Base-by-base conservation (phyloP, 495 filamentous ascomycete genomes). In the Xylaria sp. region DNA sequence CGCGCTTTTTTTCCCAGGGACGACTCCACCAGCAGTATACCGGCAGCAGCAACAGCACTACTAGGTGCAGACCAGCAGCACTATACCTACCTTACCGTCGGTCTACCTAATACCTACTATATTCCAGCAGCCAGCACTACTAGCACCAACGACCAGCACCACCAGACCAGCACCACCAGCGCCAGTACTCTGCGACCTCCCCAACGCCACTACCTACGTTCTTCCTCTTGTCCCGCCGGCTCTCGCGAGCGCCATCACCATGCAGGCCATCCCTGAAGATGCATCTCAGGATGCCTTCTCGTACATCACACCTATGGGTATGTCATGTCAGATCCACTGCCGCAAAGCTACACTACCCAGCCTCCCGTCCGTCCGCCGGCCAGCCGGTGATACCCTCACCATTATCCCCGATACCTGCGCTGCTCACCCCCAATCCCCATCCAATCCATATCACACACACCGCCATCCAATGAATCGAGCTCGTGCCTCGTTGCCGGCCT, bases 281-380 rank as follows among this genome's bases (percentile, higher is more conserved):
- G 77, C 78, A 73, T 64, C 61, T 71, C 9, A 33, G 52, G 52
- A 59, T 66, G 69, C 29, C 37, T 80, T 76, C 65, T 84, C 83
- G 44, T 82, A 81, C 78, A 82, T 86, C 74, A 80, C 77, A 71
- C 84, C 84, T 78, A 85, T 85, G 77, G 83, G 84, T 86, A 75
- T 82, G 84, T 84, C 61, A 75, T 82, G 84, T 84, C 61, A 65
- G 50, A n/a, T 71, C 46, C 61, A 21, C 46, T 5, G 14, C 35
- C 43, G 37, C 40, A 26, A 26, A 41, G 2, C 40, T 33, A 40
- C 53, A n/a, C 7, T 37, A 14, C 1, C 8, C 43, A 35, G 46
- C 24, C 33, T 53, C 50, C 69, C 69, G 37, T 40, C 33, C 44
- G 35, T 8, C 59, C 29, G 21, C 44, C 41, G 15, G 31, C 57